Base-by-base conservation (phyloP, 1,284 basidiomycete genomes). In the Leccinum huronense region DNA sequence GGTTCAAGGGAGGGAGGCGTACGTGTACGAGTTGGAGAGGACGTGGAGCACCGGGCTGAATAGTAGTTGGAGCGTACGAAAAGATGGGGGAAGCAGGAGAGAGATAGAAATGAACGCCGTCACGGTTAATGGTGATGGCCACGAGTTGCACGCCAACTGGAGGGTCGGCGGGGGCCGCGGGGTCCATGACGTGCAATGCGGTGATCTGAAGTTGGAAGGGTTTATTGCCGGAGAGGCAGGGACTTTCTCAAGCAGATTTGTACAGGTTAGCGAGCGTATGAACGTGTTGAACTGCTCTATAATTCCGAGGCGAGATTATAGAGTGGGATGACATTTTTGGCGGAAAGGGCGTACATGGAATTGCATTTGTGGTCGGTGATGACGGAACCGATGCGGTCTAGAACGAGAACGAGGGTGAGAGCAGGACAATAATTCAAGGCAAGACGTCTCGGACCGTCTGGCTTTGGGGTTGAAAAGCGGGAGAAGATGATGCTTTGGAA, bases 291-390 rank as follows among this genome's bases (percentile, higher is more conserved):
- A 91, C 78, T 53, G 83, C 73, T 73, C 87, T 91, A 61, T 11
- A 36, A 36, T 36, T 89, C 87, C 19, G 83, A 80, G 57, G 77
- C 79, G 7, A 87, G 80, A 66, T 80, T 81, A 73, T 88, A 91
- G 16, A 94, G 79, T 3, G 86, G 85, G 65, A 95, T 89, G 42
- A 83, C 80, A 71, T 87, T 89, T 70, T 86, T 87, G 14, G 84
- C 81, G 10, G 87, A 86, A 62, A 94, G 79, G 1, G 91, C 84
- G 74, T 95, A 95, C 69, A 95, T 83, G 70, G 85, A 86, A 63
- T 86, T 83, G 63, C 93, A 82, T 45, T 81, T 78, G 34, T 76
- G 68, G 75, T 95, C 93, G 42, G 88, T 81, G 42, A 87, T 81
- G 59, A 94, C 76, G 16, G 81, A 80, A 7, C 85, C 73, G 63